phyloP scores from a whole-genome alignment of 2,329 filamentous ascomycete genomes.

The Apiospora koreana region DNA sequence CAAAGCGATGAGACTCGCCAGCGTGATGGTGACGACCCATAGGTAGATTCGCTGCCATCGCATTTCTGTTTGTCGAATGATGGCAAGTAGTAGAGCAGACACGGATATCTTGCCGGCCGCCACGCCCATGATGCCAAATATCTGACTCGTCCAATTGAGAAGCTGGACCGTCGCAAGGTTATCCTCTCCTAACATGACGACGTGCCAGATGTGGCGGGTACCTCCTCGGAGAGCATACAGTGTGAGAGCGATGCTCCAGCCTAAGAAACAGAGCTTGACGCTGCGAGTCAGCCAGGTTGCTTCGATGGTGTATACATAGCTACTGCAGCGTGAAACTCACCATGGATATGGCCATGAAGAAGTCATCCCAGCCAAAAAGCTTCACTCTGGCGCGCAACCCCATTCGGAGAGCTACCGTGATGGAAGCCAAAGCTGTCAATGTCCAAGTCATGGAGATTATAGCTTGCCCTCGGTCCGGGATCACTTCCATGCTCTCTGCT shows the following conservation, averaged over 20 bases:
- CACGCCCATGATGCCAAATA: conserved; percentile 9
- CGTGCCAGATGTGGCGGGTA: neutral
- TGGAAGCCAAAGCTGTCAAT: neutral
- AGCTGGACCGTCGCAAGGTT: neutral
- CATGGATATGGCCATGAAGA: conserved; percentile 1
- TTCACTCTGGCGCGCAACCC: neutral
- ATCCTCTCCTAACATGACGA: neutral
- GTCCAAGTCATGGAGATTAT: neutral
- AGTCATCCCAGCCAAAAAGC: neutral
- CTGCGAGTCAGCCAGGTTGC: neutral
- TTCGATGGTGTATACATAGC: neutral
- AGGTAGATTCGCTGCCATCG: conserved; percentile 7
- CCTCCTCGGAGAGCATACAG: neutral
- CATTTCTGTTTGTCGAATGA: neutral
- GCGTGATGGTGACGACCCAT: neutral
- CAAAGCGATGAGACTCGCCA: neutral
- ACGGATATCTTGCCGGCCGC: conserved; percentile 8
- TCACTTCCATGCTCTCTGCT: neutral
- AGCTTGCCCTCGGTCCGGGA: neutral
- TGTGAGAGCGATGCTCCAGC: neutral
- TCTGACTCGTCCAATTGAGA: conserved; percentile 9
- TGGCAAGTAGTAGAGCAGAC: neutral
- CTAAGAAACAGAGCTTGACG: neutral
- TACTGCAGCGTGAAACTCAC: neutral
- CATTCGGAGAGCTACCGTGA: neutral